Base-by-base conservation (phyloP, 2,329 filamentous ascomycete species). In the Dendryphion nanum region DNA sequence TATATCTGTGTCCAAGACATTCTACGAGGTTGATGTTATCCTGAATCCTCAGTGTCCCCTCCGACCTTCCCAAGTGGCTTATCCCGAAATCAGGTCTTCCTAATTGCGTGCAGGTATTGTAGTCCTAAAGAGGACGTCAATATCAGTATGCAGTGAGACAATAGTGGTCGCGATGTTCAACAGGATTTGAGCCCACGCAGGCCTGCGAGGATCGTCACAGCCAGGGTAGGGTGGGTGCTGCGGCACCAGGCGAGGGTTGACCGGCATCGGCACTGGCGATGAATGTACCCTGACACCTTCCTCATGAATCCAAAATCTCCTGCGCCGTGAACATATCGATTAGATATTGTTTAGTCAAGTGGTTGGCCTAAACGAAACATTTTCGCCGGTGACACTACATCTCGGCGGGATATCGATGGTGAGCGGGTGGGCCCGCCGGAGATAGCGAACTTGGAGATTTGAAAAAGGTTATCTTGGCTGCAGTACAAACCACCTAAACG, bases 71-170 rank as follows among this genome's bases (percentile, higher is more conserved):
- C 19, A 30, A 44, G 42, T 40, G 26, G 46, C 40, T 30, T 14
- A 26, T 30, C 37, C 26, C 15, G 35, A 34, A 38, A 32, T 8
- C 35, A 12, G 33, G 37, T 21, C 28, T 40, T 36, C 14, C 30
- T 41, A 37, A 42, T 44, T 41, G 32, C 35, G 18, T 48, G 46
- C 48, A 50, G 45, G 28, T 13, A 20, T 42, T 35, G 20, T 39
- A 26, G 20, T 33, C 47, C 36, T 19, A 42, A 41, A 15, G 21
- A 23, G 37, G 19, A 46, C 39, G 24, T 28, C 42, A 50, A 41
- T 41, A 44, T 35, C 40, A 31, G 26, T 37, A 42, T 50, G 44
- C 46, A 40, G 48, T 51, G 38, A 48, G 46, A 45, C 42, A 26
- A 43, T 43, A 46, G 34, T 37, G 18, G 44, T 19, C 20, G 18